A percentile compares a stretch with the other conserved stretches of the same genome.
Evolutionary conservation across 768 basidiomycete genomes (phyloP).

Genomic region (Royoungia palumana): DNA sequence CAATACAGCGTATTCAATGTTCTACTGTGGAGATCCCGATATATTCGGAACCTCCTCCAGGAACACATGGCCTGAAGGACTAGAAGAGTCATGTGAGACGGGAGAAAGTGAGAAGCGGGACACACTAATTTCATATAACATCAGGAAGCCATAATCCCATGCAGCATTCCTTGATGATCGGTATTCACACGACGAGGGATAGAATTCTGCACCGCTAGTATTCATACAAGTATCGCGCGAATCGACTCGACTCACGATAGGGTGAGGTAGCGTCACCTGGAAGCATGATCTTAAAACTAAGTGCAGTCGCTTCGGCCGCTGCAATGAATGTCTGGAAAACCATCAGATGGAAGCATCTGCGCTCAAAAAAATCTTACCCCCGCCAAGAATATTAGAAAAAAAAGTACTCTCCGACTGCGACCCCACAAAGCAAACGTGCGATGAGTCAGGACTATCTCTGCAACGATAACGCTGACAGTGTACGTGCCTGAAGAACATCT

Average conservation of each 20-base stretch:
- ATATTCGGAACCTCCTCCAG: conserved; percentile 23
- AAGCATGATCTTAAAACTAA: conserved; percentile 4
- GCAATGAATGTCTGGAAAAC: conserved; percentile 14
- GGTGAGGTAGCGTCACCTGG: conserved; percentile 15
- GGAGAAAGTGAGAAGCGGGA: neutral
- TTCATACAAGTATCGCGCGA: neutral
- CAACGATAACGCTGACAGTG: conserved; percentile 11
- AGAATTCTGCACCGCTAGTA: conserved; percentile 9
- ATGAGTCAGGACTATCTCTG: conserved; percentile 22
- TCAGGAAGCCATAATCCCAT: conserved; percentile 15
- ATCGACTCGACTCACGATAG: conserved; percentile 18
- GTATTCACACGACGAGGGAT: conserved; percentile 17
- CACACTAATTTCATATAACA: conserved; percentile 23
- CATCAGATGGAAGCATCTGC: neutral
- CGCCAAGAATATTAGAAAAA: conserved; percentile 17
- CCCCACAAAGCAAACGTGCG: conserved; percentile 28
- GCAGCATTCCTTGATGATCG: conserved; percentile 13
- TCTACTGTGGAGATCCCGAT: conserved; percentile 17
- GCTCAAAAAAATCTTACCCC: conserved; percentile 9
- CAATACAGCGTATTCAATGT: conserved; percentile 22
- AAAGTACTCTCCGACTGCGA: conserved; percentile 14
- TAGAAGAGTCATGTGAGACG: neutral
- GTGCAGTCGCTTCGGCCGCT: conserved; percentile 10
- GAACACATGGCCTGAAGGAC: conserved; percentile 25
- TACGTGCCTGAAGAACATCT: conserved; percentile 12